phyloP scores from a whole-genome alignment of 179 eudicot species.

The Heliamphora pulchella region DNA sequence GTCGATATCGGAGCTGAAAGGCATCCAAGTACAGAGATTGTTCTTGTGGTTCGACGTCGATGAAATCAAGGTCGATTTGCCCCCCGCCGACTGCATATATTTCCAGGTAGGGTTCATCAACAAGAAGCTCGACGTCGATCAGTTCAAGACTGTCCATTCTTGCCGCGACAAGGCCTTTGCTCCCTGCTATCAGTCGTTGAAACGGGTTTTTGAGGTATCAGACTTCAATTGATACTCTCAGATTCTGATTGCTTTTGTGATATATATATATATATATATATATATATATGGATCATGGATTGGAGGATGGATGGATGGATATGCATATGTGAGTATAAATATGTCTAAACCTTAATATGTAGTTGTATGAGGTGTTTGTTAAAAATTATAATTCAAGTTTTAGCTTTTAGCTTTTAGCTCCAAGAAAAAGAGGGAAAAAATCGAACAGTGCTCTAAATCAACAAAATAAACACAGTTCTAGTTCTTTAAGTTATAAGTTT shows the following conservation, averaged over 20 bases:
- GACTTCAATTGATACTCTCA: neutral
- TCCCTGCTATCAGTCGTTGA: slow-evolving; percentile 19
- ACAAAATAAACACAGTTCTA: too few species aligned
- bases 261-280: too few species aligned
- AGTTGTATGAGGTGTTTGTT: too few species aligned
- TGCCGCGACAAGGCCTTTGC: slow-evolving; percentile 30
- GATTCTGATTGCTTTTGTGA: neutral
- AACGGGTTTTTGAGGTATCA: slow-evolving; percentile 18
- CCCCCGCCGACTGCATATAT: slow-evolving; percentile 66
- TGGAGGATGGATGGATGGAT: neutral
- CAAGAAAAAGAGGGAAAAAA: too few species aligned
- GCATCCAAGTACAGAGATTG: slow-evolving; percentile 65
- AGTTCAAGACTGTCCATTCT: slow-evolving; percentile 55
- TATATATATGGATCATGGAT: neutral
- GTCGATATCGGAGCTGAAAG: slow-evolving; percentile 55
- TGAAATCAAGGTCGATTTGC: slow-evolving; percentile 82
- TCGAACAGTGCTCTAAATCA: too few species aligned
- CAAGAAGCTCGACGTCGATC: slow-evolving; percentile 63
- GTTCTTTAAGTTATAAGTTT: too few species aligned
- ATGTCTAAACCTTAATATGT: too few species aligned
- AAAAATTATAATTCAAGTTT: too few species aligned
- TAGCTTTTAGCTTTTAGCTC: too few species aligned
- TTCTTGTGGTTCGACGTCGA: slow-evolving; percentile 78
- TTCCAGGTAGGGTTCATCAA: slow-evolving; percentile 65
- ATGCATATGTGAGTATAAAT: too few species aligned